Conservation (phyloP, 1,284 basidiomycete species). For the Ustilago crameri region DNA sequence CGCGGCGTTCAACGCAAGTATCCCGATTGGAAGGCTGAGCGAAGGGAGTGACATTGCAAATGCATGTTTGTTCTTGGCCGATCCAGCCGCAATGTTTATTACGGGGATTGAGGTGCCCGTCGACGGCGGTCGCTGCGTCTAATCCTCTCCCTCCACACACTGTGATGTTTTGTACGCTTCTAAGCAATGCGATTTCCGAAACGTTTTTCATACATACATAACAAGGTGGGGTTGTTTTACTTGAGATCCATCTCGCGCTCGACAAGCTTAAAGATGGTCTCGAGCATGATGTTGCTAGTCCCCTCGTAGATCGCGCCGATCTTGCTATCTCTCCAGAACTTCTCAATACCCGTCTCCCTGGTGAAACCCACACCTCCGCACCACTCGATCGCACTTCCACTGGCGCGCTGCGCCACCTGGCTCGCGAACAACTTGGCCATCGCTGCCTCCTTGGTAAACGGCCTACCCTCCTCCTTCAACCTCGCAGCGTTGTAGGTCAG, state of each 20-base stretch:
- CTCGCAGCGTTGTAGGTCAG: slow-evolving; percentile 97
- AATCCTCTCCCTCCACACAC: background rate
- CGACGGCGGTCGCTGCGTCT: slow-evolving; percentile 48
- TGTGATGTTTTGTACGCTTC: too few species aligned
- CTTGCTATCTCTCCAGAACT: slow-evolving; percentile 84
- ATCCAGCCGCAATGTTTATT: slow-evolving; percentile 21
- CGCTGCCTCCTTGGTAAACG: slow-evolving; percentile 91
- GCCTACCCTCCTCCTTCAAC: slow-evolving; percentile 89
- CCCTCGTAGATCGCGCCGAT: slow-evolving; percentile 85
- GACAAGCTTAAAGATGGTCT: slow-evolving; percentile 85
- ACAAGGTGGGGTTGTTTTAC: slow-evolving; percentile 3
- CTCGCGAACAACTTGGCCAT: slow-evolving; percentile 90
- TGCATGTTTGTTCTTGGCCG: slow-evolving; percentile 49
- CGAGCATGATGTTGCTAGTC: slow-evolving; percentile 84
- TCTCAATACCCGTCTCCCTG: slow-evolving; percentile 83
- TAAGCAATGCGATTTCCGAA: too few species aligned
- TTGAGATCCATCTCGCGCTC: slow-evolving; percentile 59
- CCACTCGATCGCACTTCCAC: slow-evolving; percentile 94
- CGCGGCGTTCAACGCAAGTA: slow-evolving; percentile 28
- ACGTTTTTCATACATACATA: background rate
- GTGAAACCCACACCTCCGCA: slow-evolving; percentile 95
- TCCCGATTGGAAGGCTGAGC: slow-evolving; percentile 38
- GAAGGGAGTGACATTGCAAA: slow-evolving; percentile 43
- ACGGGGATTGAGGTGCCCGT: slow-evolving; percentile 47
- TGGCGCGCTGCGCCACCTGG: slow-evolving; percentile 86